Evolutionary conservation across 2,329 filamentous ascomycete species (phyloP).

Genomic region (Pyrenophora graminea): DNA sequence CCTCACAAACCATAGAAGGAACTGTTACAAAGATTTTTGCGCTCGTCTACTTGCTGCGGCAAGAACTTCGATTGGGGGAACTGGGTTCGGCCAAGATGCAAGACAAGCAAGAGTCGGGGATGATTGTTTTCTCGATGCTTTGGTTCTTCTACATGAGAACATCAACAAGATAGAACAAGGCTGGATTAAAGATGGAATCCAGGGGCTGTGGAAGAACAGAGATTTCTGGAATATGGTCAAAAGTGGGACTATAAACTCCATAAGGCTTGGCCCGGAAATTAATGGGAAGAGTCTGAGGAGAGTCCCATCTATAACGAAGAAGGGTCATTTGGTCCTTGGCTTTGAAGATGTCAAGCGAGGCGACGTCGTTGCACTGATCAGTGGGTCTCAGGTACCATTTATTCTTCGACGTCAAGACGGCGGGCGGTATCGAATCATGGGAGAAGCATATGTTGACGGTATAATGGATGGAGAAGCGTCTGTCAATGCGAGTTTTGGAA

Average conservation of each 20-base stretch:
- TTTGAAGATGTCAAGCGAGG: constrained; percentile 10
- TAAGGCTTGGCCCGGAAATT: constrained; percentile 3
- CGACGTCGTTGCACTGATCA: constrained; percentile 17
- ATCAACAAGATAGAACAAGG: background rate
- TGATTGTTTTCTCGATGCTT: background rate
- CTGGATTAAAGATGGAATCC: background rate
- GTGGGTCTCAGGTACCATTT: constrained; percentile 20
- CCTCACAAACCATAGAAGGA: background rate
- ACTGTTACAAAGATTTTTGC: background rate
- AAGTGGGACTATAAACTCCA: background rate
- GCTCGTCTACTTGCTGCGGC: background rate
- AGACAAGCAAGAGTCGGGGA: background rate
- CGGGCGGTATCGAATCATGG: constrained; percentile 10
- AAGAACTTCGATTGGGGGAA: background rate
- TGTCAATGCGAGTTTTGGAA: no score
- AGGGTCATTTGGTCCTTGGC: constrained; percentile 16
- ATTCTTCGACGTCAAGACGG: constrained; percentile 10
- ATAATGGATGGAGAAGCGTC: constrained; percentile 25
- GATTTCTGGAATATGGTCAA: background rate
- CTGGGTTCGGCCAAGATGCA: background rate
- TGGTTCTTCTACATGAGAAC: background rate
- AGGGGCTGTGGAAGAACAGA: no score
- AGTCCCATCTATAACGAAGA: constrained; percentile 16
- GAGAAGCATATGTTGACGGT: constrained; percentile 26
- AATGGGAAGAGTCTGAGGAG: constrained; percentile 10